Evolutionary conservation across 805 yeast genomes (phyloP), one percentile per base, ranked within the genome.

Genomic region (Hanseniaspora opuntiae): DNA sequence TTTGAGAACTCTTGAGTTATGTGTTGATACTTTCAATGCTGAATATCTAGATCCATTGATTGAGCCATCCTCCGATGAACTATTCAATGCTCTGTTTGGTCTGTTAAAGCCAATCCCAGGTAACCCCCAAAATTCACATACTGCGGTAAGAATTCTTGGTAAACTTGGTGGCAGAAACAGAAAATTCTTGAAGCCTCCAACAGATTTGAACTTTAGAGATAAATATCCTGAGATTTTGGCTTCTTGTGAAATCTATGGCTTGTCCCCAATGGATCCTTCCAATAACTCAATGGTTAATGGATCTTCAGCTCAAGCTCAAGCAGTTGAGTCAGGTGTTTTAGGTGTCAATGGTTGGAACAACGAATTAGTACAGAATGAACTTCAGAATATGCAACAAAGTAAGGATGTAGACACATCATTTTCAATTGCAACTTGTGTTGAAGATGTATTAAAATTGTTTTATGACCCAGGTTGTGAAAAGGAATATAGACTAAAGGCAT

Each of bases 11-110:
- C 76, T 93, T 55, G 99, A 93, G 63, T 73, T 93, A 7, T 93
- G 98, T 64, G 96, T 93, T 24, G 99, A 93, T 62, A 93, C 94
- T 62, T 68, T 93, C 56, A 94, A 97, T 0, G 95, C 97, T 0
- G 95, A 89, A 58, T 93, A 89, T 65, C 88, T 93, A 66, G 98
- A 93, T 61, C 97, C 98, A 2, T 89, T 93, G 63, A 81, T 93
- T 56, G 97, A 89, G 62, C 97, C 99, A 0, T 97, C 89, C 1
- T 81, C 90, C 52, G 94, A 86, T 56, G 97, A 93, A 60, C 88
- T 94, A 1, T 85, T 89, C 86, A 81, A 83, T 38, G 95, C 97
- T 0, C 71, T 93, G 35, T 93, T 96, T 90, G 82, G 78, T 57
- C 93, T 90, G 60, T 68, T 93, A 59, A 81, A 81, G 61, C 98